Percentiles rank a stretch among this genome's conserved stretches.
phyloP scores from a whole-genome alignment of 495 filamentous ascomycete genomes.

The Penicillium chermesinum region DNA sequence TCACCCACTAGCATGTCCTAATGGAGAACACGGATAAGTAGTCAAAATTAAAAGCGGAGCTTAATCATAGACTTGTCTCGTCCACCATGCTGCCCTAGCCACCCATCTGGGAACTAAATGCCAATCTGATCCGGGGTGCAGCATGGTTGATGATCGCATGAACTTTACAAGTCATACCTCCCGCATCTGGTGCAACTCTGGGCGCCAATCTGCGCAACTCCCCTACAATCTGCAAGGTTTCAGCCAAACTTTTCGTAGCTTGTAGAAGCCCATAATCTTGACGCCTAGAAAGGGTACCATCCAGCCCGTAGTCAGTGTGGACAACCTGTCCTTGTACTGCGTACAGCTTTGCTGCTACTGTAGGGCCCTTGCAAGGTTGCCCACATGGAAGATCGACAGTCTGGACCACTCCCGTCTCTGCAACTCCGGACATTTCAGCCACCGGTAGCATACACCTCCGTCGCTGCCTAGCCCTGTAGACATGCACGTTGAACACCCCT shows the following conservation, averaged over 20 bases:
- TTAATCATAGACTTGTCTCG: not conserved
- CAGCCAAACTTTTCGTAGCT: too few species aligned
- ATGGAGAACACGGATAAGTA: not conserved
- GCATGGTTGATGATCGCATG: conserved; percentile 1
- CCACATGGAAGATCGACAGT: too few species aligned
- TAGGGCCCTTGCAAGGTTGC: too few species aligned
- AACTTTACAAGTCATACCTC: conserved; percentile 8
- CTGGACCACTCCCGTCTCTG: not conserved
- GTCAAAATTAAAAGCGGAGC: not conserved
- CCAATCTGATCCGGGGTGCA: conserved; percentile 4
- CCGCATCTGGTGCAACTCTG: not conserved
- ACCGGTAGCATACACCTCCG: not conserved
- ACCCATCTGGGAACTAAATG: not conserved
- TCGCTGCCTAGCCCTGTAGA: not conserved
- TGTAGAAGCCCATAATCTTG: too few species aligned
- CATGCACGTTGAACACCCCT: not conserved
- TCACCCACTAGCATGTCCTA: not conserved
- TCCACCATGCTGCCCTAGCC: not conserved
- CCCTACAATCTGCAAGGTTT: too few species aligned
- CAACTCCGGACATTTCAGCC: not conserved
- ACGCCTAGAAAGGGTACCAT: too few species aligned
- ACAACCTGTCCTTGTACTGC: too few species aligned
- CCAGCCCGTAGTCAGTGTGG: too few species aligned
- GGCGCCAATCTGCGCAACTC: too few species aligned
- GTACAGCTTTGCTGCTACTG: too few species aligned